Evolutionary conservation across 2,329 filamentous ascomycete genomes (phyloP), one percentile per base, ranked within the genome.

Genomic region (Dendryphion nanum): DNA sequence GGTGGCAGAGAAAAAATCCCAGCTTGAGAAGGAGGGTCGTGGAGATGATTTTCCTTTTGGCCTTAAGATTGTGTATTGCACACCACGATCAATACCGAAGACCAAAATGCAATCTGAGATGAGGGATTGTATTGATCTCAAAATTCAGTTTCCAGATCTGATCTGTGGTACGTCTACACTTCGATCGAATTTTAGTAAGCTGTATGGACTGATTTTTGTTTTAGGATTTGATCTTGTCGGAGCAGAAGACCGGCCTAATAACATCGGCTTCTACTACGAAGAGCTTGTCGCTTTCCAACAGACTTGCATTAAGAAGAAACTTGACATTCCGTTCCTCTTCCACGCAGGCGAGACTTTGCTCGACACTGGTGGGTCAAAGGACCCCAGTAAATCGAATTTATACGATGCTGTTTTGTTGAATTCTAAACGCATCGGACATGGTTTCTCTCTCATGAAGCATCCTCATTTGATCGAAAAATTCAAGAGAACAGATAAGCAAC

Each of bases 311-410:
- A 40, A 48, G 1, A 57, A 69, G 1, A 51, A 55, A 0, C 42
- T 84, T 4, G 71, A 80, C 0, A 84, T 89, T 3, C 85, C 85
- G 0, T 86, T 88, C 53, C 69, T 89, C 26, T 86, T 89, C 53
- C 85, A 89, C 64, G 87, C 85, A 47, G 85, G 85, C 17, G 85
- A 89, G 66, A 86, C 85, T 1, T 70, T 86, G 4, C 55, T 73
- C 2, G 81, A 86, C 19, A 74, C 77, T 6, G 84, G 83, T 24
- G 75, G 74, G 17, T 76, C 80, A 4, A 74, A 75, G 1, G 81
- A 88, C 46, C 67, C 70, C 0, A 42, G 48, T 8, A 71, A 73
- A 14, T 80, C 76, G 14, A 89, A 89, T 55, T 68, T 89, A 0
- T 72, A 82, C 34, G 83, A 87, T 45, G 82, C 85, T 4, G 72